Evolutionary conservation across 2,329 filamentous ascomycete species (phyloP), one percentile per base, ranked within the genome.

Genomic region (Pyricularia sp.): DNA sequence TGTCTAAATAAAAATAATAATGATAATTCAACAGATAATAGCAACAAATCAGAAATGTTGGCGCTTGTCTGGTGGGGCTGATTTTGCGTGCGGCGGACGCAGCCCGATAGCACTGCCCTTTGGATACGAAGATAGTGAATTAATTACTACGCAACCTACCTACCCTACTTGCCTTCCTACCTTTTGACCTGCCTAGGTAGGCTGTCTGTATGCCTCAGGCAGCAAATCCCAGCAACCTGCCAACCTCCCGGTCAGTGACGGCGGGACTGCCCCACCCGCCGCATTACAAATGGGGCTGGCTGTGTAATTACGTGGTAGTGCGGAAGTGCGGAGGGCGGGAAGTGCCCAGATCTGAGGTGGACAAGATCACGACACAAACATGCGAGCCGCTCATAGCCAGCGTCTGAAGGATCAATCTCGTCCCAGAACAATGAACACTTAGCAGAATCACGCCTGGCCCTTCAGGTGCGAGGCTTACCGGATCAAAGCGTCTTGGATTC

Each of bases 401-500:
- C 59, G 59, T 17, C 59, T 14, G 59, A 63, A 63, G 59, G 25
- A 63, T 61, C 59, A 63, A 63, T 63, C 59, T 28, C 59, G 59
- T 20, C 12, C 59, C 26, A 26, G 25, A 63, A 63, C 59, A 63
- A 63, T 63, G 59, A 63, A 63, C 25, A 63, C 59, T 28, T 63
- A 63, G 59, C 59, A 63, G 42, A 50, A 63, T 63, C 59, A 28
- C 59, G 59, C 59, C 59, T 63, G 59, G 59, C 59, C 59, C 59
- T 28, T 50, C 42, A 50, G 42, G 59, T 63, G 59, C 59, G 59
- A 63, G 59, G 59, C 59, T 63, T 61, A 28, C 59, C 59, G 59
- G 26, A 63, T 63, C 59, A 30, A 5, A 17, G 17, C 14, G 59
- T 20, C 25, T 14, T 63, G 11, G 26, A 63, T 63, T 28, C 14